These are phyloP conservation scores for Neostapfia colusana DNA, from an alignment of 176 grass and related monocot genomes.

Conservation along the genomic window DNA sequence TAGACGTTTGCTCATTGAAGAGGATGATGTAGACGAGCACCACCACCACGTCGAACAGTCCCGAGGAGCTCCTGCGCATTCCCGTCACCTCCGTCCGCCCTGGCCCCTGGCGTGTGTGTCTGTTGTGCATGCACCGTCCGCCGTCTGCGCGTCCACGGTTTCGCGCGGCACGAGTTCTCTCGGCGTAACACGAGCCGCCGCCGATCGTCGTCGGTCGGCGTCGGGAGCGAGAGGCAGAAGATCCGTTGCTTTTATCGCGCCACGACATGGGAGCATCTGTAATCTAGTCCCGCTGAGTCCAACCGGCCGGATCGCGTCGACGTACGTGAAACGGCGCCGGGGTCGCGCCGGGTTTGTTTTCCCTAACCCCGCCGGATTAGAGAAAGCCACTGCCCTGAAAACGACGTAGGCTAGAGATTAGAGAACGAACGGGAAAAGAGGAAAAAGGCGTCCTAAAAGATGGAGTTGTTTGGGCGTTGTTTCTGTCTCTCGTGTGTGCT, in stretches of 20 bases:
- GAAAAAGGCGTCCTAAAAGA: neutral
- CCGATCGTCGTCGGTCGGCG: neutral
- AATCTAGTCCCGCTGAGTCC: neutral
- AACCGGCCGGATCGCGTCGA: constrained; percentile 27
- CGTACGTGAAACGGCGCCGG: neutral
- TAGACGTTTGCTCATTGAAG: too few species aligned
- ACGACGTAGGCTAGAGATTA: constrained; percentile 4
- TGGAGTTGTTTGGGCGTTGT: neutral
- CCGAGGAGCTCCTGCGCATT: too few species aligned
- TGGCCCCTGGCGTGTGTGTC: too few species aligned
- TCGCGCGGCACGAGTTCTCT: too few species aligned
- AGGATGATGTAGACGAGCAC: too few species aligned
- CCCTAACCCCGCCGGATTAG: neutral
- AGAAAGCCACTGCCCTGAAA: constrained; percentile 23
- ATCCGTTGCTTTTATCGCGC: constrained; percentile 3
- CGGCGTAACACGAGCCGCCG: too few species aligned
- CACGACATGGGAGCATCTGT: neutral
- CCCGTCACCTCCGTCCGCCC: too few species aligned
- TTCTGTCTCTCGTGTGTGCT: too few species aligned
- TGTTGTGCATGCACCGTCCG: too few species aligned
- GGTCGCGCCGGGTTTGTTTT: neutral
- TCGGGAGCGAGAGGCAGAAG: neutral
- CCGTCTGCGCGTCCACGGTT: too few species aligned
- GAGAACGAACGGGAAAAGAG: neutral
- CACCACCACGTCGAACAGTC: too few species aligned